Evolutionary conservation across 176 grass and related monocot species (phyloP).

Genomic region (Coix lacrymajobi): DNA sequence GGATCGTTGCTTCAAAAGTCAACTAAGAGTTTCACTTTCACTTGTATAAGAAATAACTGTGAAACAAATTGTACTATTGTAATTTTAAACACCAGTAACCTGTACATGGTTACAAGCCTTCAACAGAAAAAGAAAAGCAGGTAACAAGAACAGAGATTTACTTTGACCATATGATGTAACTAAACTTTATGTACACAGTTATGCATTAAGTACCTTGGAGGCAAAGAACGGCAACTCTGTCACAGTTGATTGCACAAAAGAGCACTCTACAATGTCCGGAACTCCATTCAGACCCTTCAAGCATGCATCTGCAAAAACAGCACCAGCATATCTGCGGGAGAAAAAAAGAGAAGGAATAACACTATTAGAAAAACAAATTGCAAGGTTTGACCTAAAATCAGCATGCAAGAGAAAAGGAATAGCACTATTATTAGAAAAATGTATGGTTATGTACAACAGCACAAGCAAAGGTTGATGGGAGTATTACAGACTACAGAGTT

Average conservation of each 20-base stretch:
- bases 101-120: neutral
- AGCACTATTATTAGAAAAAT: neutral
- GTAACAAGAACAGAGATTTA: neutral
- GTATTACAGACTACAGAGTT: neutral
- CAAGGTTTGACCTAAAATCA: neutral
- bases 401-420: neutral
- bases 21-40: neutral
- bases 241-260: slow-evolving; percentile 91
- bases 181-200: neutral
- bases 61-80: neutral
- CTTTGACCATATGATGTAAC: neutral
- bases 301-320: slow-evolving; percentile 96
- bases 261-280: slow-evolving; percentile 80
- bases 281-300: slow-evolving; percentile 95
- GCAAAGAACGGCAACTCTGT: slow-evolving; percentile 94
- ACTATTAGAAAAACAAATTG: neutral
- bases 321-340: slow-evolving; percentile 74
- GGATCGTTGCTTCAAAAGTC: neutral
- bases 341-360: neutral
- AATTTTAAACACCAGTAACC: neutral
- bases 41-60: neutral
- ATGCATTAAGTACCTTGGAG: slow-evolving; percentile 60
- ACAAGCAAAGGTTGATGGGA: neutral
- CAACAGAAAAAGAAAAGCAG: neutral
- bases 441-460: neutral